Percentiles rank a stretch among this genome's conserved stretches.
phyloP scores from a whole-genome alignment of 2,329 filamentous ascomycete genomes.

The Xylaria multiplex region DNA sequence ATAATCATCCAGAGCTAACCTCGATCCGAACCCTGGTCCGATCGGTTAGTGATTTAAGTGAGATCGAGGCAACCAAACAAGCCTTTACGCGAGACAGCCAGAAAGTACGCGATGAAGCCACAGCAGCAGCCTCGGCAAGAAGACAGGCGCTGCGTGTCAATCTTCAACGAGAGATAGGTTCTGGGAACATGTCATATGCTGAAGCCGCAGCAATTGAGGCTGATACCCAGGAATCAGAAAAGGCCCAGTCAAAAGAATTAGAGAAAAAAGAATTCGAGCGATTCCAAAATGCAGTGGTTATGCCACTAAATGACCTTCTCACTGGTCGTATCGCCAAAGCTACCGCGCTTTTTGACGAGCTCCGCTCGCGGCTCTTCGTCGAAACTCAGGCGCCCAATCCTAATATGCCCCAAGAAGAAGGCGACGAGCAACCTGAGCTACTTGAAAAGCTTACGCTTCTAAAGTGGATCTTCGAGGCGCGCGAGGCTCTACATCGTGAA shows the following conservation, averaged over 20 bases:
- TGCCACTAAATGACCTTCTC: constrained; percentile 82
- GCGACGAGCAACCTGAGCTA: constrained; percentile 92
- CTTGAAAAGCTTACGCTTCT: constrained; percentile 93
- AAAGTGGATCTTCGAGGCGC: constrained; percentile 96
- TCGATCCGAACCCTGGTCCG: constrained; percentile 79
- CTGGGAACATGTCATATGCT: constrained; percentile 81
- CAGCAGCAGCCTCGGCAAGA: constrained; percentile 60
- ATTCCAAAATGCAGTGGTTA: constrained; percentile 85
- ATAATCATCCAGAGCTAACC: constrained; percentile 90
- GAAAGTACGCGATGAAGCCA: constrained; percentile 67
- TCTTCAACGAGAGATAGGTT: constrained; percentile 80
- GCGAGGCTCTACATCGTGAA: constrained; percentile 86
- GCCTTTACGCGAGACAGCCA: constrained; percentile 66
- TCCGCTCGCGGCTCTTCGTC: constrained; percentile 77
- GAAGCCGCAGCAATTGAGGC: constrained; percentile 85
- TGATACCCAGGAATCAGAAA: constrained; percentile 76
- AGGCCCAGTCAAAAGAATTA: constrained; percentile 74
- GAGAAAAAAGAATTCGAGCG: constrained; percentile 84
- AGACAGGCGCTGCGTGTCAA: constrained; percentile 75
- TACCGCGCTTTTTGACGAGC: constrained; percentile 78
- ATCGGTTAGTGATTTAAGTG: constrained; percentile 75
- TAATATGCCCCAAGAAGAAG: constrained; percentile 91
- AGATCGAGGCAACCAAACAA: constrained; percentile 75
- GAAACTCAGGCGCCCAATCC: constrained; percentile 75
- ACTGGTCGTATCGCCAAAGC: constrained; percentile 78